Evolutionary conservation across 352 stramenopile genomes (phyloP), one percentile per base, ranked within the genome.

Genomic region (Pilasporangium apinafurcum): DNA sequence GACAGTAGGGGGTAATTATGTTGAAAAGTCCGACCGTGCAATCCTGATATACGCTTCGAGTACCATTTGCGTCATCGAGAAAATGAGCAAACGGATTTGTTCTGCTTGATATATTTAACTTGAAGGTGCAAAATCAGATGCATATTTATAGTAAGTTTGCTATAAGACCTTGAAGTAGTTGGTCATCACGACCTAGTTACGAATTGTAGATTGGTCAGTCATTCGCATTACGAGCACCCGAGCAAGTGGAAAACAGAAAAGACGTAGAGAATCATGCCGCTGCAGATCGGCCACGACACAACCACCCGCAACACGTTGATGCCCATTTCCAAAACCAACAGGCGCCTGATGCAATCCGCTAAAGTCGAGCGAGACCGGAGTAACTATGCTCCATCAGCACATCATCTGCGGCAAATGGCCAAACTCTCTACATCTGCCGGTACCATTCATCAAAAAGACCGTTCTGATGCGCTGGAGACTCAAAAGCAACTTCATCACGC

Each of bases 401-500:
- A 82, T 28, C 73, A 83, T 35, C 41, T 70, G 18, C 69, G 67
- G 7, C 69, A 83, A 47, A 77, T 86, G 56, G 60, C 56, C 4
- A 67, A 71, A 32, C 45, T 83, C 41, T 39, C 55, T 16, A 38
- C 53, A 13, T 24, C 40, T 5, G 13, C 44, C 14, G 4, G 8
- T 14, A 8, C 18, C n/a, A 6, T 25, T 6, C 21, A 47, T 16
- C 32, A 32, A 37, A 14, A 33, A 4, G 22, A 25, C 20, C 22
- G 21, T 21, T 6, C 8, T 22, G 16, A 5, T 17, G 12, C 20
- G 18, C 31, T 61, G 10, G 57, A 57, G 31, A 13, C 54, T 5
- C 56, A 69, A 38, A 58, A 51, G 38, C 55, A 69, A 35, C 46
- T 73, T 36, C 51, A 64, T 10, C 42, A 36, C 35, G 56, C 51